Evolutionary conservation across 108 stramenopile genomes (phyloP), one percentile per base, ranked within the genome.

Genomic region (Chaetoceros tenuissimus): DNA sequence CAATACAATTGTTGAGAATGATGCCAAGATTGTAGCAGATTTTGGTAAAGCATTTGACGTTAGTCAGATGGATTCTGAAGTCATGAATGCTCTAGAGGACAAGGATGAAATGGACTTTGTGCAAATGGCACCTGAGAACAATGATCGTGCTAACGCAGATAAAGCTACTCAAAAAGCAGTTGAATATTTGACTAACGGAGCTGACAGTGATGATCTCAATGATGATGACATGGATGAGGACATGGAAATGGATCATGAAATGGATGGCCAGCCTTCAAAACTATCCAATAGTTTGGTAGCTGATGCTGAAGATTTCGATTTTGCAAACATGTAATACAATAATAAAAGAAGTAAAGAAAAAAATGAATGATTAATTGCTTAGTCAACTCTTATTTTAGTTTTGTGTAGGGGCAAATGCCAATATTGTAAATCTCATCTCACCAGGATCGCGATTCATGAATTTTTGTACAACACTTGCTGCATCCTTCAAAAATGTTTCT

Each of bases 31-130:
- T 57, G 79, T 93, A 2, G 64, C 76, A 2, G 48, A 53, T 26
- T 89, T 93, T 73, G 73, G 74, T 30, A 72, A 76, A 3, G 87
- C 78, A 63, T 84, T 91, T 57, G 84, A 91, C 60, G 52, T 92
- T 21, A 69, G 67, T 24, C 79, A 84, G 55, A 79, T 78, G 55
- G 92, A 93, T 58, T 70, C 71, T 30, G 67, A 80, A 48, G 75
- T 93, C 20, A 59, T 93, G 65, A 57, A 75, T 13, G 73, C 58
- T n/a, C 55, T 92, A 51, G 73, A 84, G 54, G 87, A 93, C 46
- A 85, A 67, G 25, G 87, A 89, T 73, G 87, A 84, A 62, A 87
- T 93, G 81, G 92, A 93, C 63, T 93, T 88, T 73, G 92, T 93
- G 20, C 68, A 77, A 48, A 64, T 92, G 53, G 70, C 69, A 55